Evolutionary conservation across 176 grass and related monocot species (phyloP), one percentile per base, ranked within the genome.

Genomic region (Oryza brachyantha): DNA sequence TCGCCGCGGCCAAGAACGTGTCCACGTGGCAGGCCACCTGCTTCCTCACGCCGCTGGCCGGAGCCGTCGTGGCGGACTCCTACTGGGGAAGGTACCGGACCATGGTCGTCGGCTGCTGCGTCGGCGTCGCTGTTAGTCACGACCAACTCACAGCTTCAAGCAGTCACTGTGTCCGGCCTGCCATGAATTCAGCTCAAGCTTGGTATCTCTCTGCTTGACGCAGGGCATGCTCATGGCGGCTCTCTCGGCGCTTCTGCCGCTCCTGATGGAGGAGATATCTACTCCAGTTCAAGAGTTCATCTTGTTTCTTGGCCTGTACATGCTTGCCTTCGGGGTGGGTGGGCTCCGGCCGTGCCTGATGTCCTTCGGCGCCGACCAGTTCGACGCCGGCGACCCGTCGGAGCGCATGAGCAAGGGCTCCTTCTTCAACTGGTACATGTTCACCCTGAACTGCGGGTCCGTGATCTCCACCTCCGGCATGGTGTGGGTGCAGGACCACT

Each of bases 341-440:
- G 84, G 83, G 8, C 76, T 72, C 74, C 85, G 85, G 72, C 88
- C 88, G 0, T 90, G 84, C 46, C 52, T 86, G 0, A 74, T 84
- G 42, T 80, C 88, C 27, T 83, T 90, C 64, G 79, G 88, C 21
- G 88, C 88, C 41, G 88, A 90, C 80, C 88, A 90, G 76, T 90
- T 90, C 76, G 84, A 90, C 22, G 50, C 58, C 37, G 50, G 72
- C 14, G 63, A 84, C 27, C 34, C 73, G 5, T 46, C 50, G 37
- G 82, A 84, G 64, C 46, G 29, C 27, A 57, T 13, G 13, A 59
- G 36, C 2, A 84, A 84, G 10, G 73, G 82, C 3, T 84, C 82
- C 50, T 84, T 61, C 82, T 84, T 84, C 64, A 84, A 77, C 65
- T 84, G 73, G 82, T 84, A 60, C 28, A 38, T 68, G 1, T 84